Percentiles rank a stretch among this genome's conserved stretches.
phyloP scores from a whole-genome alignment of 371 early-diverging fungal species.

The Entomophthora muscae region DNA sequence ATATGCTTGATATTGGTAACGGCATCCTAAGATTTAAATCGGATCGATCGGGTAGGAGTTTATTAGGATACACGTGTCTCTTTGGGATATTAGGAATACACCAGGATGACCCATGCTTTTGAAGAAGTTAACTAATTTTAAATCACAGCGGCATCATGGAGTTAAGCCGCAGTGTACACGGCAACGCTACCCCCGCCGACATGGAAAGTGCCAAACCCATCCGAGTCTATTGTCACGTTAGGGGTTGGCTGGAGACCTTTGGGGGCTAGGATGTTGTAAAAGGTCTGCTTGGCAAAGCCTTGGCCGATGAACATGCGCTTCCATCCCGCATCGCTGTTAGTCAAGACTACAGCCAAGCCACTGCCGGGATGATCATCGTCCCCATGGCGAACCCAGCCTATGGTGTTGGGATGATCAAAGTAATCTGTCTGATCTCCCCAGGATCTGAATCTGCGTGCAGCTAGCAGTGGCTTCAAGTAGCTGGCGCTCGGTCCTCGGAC shows the following conservation, averaged over 20 bases:
- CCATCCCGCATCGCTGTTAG: slow-evolving; percentile 10
- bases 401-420: slow-evolving; percentile 20
- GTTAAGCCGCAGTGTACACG: background rate
- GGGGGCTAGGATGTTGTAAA: background rate
- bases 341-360: background rate
- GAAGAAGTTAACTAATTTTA: too few relatives aligned
- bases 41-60: too few relatives aligned
- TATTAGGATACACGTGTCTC: too few relatives aligned
- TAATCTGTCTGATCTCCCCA: slow-evolving; percentile 21
- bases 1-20: too few relatives aligned
- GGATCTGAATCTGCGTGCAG: slow-evolving; percentile 17
- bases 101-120: too few relatives aligned
- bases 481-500: slow-evolving; percentile 12
- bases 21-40: too few relatives aligned
- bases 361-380: slow-evolving; percentile 7
- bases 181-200: background rate
- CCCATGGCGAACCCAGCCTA: slow-evolving; percentile 22
- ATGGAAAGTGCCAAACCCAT: background rate
- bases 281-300: slow-evolving; percentile 5
- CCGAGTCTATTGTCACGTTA: background rate
- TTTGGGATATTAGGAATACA: too few relatives aligned
- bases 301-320: slow-evolving; percentile 20
- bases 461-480: slow-evolving; percentile 13
- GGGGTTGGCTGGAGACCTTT: background rate
- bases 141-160: too few relatives aligned